phyloP scores from a whole-genome alignment of 306 rosid genomes.

The Vigna angularis region DNA sequence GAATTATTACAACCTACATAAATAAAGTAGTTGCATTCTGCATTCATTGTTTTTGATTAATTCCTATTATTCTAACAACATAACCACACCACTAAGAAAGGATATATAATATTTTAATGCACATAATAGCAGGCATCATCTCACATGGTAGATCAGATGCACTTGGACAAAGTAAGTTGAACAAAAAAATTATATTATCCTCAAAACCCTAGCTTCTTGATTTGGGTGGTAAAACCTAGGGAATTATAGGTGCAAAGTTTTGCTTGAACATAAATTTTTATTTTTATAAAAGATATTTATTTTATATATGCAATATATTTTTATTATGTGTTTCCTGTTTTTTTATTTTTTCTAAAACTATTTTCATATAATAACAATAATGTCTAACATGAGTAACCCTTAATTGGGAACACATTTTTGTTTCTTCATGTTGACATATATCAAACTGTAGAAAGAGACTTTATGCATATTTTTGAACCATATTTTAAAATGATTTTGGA shows the following conservation, averaged over 20 bases:
- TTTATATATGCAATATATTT: too few species aligned
- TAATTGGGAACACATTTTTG: too few species aligned
- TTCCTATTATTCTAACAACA: slow-evolving; percentile 4
- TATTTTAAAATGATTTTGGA: too few species aligned
- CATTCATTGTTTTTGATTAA: slow-evolving; percentile 4
- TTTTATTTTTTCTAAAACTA: too few species aligned
- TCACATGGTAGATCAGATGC: slow-evolving; percentile 29
- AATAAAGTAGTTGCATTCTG: background rate
- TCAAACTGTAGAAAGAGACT: background rate
- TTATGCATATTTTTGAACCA: too few species aligned
- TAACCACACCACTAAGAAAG: background rate
- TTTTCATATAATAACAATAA: too few species aligned
- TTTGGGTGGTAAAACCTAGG: background rate
- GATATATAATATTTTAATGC: background rate
- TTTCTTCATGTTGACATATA: background rate
- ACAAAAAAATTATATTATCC: background rate
- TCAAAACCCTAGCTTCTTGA: background rate
- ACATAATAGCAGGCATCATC: background rate
- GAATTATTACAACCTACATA: slow-evolving; percentile 9
- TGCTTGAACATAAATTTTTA: background rate
- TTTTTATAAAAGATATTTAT: too few species aligned
- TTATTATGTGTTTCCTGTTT: too few species aligned
- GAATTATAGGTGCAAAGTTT: background rate
- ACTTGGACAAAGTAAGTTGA: slow-evolving; percentile 24
- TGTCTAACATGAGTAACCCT: too few species aligned